Percentiles rank a stretch among this genome's conserved stretches.
These are phyloP conservation scores for Panicum miliaceum DNA, from an alignment of 176 grass and related monocot species.

Conservation along the genomic window DNA sequence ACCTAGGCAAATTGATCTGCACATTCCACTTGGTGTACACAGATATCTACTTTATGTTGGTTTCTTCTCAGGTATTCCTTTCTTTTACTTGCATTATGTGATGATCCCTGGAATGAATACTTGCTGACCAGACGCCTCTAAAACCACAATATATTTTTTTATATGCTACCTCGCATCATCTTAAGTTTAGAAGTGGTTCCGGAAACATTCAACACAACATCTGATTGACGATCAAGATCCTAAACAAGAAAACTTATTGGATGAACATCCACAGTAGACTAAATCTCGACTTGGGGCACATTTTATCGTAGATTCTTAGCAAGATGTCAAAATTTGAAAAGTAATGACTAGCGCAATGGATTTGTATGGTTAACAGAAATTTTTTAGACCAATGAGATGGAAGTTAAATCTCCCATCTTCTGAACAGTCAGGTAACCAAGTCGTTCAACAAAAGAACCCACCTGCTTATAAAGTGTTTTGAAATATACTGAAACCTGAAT, in stretches of 20 bases:
- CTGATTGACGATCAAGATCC: neutral
- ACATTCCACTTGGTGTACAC: neutral
- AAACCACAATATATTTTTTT: neutral
- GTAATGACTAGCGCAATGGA: neutral
- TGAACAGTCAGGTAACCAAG: neutral
- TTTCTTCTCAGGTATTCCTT: neutral
- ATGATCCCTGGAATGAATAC: neutral
- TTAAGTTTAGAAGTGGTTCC: neutral
- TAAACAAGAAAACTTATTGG: neutral
- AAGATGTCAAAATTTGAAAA: neutral
- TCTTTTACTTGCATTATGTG: constrained; percentile 1
- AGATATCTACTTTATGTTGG: neutral
- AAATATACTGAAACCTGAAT: neutral
- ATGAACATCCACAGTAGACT: neutral
- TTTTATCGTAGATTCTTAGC: neutral
- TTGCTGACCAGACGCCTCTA: neutral
- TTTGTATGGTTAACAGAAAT: neutral
- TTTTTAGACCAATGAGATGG: neutral
- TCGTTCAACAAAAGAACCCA: neutral
- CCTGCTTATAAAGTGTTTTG: neutral
- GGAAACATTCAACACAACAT: neutral
- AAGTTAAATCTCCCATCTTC: neutral
- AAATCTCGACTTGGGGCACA: neutral
- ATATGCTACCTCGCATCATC: neutral
- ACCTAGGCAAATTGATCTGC: neutral